Evolutionary conservation across 305 asterid genomes (phyloP).

Genomic region (Fraxinus paxiana): DNA sequence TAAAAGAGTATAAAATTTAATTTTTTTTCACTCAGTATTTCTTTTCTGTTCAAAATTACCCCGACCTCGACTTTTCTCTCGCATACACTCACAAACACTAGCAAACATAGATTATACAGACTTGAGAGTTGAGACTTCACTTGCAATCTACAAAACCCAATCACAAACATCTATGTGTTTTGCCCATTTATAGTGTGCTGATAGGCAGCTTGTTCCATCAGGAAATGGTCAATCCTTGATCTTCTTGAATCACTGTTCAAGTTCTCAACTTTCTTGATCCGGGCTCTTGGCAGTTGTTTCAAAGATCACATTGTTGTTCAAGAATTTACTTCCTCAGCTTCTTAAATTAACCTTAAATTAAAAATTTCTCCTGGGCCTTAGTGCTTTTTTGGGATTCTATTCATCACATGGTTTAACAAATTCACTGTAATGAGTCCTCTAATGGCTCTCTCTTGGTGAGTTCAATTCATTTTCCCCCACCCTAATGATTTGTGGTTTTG

Average conservation of each 20-base stretch:
- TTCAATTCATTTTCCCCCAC: neutral
- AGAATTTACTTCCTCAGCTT: neutral
- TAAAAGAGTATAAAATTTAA: too few species aligned
- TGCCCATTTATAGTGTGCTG: neutral
- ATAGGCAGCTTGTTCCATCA: neutral
- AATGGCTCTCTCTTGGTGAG: neutral
- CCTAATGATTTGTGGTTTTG: neutral
- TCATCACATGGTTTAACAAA: neutral
- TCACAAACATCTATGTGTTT: neutral
- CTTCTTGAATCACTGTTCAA: neutral
- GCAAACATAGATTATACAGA: neutral
- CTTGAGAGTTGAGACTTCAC: neutral
- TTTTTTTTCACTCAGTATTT: neutral
- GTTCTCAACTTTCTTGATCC: neutral
- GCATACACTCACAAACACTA: neutral
- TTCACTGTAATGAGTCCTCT: neutral
- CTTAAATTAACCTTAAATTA: neutral
- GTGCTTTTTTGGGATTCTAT: neutral
- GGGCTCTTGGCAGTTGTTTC: neutral
- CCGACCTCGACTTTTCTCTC: neutral
- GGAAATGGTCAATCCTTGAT: neutral
- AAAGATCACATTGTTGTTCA: neutral
- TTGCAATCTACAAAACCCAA: neutral
- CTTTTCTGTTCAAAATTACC: neutral
- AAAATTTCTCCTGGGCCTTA: neutral